Evolutionary conservation across 2,329 filamentous ascomycete species (phyloP).

Genomic region (Exophiala sp.): DNA sequence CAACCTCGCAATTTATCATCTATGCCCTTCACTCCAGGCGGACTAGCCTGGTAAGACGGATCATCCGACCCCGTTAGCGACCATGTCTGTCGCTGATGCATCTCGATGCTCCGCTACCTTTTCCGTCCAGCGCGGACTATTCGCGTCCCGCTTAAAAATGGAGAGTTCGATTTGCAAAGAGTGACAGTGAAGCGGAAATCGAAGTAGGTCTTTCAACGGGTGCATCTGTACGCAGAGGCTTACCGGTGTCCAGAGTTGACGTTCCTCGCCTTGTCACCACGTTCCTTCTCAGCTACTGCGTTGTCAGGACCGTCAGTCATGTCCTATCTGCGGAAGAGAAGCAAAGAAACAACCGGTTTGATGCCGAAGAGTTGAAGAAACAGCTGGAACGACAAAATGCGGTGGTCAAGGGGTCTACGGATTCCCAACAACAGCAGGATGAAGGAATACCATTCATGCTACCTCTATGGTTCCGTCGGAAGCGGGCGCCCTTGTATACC

Average conservation of each 20-base stretch:
- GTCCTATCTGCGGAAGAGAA: constrained; percentile 6
- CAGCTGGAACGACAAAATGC: neutral
- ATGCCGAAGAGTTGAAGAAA: neutral
- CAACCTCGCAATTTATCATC: neutral
- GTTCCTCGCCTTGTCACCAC: constrained; percentile 23
- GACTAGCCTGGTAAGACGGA: neutral
- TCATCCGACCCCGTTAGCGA: constrained; percentile 6
- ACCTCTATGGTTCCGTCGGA: constrained; percentile 25
- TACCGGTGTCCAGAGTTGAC: constrained; percentile 9
- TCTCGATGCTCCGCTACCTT: constrained; percentile 27
- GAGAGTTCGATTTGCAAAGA: constrained; percentile 18
- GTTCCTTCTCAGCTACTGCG: constrained; percentile 22
- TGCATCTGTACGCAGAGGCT: neutral
- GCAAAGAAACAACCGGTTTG: neutral
- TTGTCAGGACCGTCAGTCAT: constrained; percentile 13
- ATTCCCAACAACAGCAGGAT: neutral
- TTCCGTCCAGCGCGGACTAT: constrained; percentile 26
- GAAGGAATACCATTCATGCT: constrained; percentile 18
- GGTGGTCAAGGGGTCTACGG: neutral
- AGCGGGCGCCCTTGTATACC: constrained; percentile 5
- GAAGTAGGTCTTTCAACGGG: constrained; percentile 11
- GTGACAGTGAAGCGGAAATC: constrained; percentile 22
- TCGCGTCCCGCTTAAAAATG: constrained; percentile 26
- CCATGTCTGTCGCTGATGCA: constrained; percentile 13
- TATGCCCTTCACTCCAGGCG: neutral